Evolutionary conservation across 768 basidiomycete species (phyloP).

Genomic region (Tylopilus felleus): DNA sequence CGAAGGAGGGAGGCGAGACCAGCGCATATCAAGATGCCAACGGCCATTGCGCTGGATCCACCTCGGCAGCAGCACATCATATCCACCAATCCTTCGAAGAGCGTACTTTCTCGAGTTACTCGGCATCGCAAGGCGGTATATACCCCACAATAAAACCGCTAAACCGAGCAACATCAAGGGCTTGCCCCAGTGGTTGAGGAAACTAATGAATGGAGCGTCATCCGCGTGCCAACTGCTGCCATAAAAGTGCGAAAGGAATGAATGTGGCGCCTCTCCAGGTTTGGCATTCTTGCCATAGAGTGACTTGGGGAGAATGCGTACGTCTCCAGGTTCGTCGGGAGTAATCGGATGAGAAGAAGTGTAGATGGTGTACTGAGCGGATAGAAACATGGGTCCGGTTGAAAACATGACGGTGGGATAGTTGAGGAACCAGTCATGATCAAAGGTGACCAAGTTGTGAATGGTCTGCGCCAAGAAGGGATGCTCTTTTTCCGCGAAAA

Average conservation of each 20-base stretch:
- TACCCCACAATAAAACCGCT: slow-evolving; percentile 65
- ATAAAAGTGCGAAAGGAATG: slow-evolving; percentile 97
- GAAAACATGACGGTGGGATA: slow-evolving; percentile 99
- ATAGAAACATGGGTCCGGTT: slow-evolving; percentile 98
- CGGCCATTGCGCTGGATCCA: slow-evolving; percentile 67
- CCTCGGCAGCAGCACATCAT: slow-evolving; percentile 77
- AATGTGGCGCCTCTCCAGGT: slow-evolving; percentile 75
- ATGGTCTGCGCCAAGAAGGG: slow-evolving; percentile 93
- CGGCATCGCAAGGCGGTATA: slow-evolving; percentile 53
- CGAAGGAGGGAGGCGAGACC: slow-evolving; percentile 47
- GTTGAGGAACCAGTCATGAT: slow-evolving; percentile 92
- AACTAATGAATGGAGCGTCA: slow-evolving; percentile 96
- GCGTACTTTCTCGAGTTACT: slow-evolving; percentile 58
- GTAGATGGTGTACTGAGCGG: slow-evolving; percentile 89
- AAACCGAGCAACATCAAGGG: slow-evolving; percentile 82
- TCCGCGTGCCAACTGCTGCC: slow-evolving; percentile 98
- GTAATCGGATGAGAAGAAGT: slow-evolving; percentile 62
- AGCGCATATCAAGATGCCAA: slow-evolving; percentile 67
- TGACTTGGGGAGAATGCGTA: slow-evolving; percentile 91
- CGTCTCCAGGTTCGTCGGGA: slow-evolving; percentile 52
- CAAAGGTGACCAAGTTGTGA: slow-evolving; percentile 85
- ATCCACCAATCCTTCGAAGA: slow-evolving; percentile 62
- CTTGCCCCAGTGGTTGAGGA: slow-evolving; percentile 88
- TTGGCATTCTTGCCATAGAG: slow-evolving; percentile 98
- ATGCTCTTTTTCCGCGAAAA: slow-evolving; percentile 81